Evolutionary conservation across 1,139 yeast species (phyloP).

Genomic region (Arxiozyma slooffiae): DNA sequence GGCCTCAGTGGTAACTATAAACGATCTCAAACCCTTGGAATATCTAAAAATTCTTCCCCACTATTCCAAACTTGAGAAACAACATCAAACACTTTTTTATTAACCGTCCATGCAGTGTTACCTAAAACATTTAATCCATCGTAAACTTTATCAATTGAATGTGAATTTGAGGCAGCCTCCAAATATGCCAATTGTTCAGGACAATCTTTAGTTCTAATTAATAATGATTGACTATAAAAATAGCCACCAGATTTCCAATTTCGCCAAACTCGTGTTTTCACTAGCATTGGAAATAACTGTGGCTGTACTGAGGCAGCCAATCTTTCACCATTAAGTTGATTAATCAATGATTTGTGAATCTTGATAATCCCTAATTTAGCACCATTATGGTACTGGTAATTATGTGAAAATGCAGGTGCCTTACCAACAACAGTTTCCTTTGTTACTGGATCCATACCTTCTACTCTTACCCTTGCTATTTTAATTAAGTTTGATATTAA

Average conservation of each 20-base stretch:
- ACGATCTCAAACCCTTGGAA: constrained; percentile 53
- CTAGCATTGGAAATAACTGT: constrained; percentile 86
- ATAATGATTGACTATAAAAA: constrained; percentile 47
- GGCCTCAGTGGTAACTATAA: constrained; percentile 58
- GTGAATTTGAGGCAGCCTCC: constrained; percentile 68
- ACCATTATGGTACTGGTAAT: constrained; percentile 73
- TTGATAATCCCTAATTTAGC: constrained; percentile 73
- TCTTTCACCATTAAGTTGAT: constrained; percentile 58
- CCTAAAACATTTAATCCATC: constrained; percentile 86
- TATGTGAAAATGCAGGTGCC: constrained; percentile 87
- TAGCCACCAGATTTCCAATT: constrained; percentile 79
- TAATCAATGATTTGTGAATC: constrained; percentile 59
- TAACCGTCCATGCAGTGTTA: constrained; percentile 85
- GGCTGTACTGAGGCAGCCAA: constrained; percentile 68
- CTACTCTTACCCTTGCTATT: constrained; percentile 72
- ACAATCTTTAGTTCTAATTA: constrained; percentile 73
- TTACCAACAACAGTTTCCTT: constrained; percentile 54
- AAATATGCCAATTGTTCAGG: constrained; percentile 87
- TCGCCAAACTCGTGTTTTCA: constrained; percentile 81
- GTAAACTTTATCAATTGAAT: constrained; percentile 55
- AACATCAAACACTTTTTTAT: constrained; percentile 56
- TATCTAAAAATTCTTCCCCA: constrained; percentile 69
- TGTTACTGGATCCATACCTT: constrained; percentile 70
- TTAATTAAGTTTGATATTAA: constrained; percentile 65
- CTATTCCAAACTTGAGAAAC: constrained; percentile 79